Base-by-base conservation (phyloP, 164 flowering plant species). In the Annona squamosa region DNA sequence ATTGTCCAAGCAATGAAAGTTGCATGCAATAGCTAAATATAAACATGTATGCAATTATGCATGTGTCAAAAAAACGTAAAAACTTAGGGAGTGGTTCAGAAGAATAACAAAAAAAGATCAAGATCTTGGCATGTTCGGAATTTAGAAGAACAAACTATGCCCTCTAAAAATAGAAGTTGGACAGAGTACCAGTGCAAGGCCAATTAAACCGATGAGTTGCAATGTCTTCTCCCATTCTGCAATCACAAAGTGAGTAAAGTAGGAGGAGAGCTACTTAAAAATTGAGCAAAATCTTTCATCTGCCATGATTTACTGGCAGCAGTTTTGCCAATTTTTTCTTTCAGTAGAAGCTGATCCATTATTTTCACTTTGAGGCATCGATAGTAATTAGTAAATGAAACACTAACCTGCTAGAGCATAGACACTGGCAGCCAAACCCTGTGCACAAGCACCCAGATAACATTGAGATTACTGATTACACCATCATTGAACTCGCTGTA, bases 171-270 rank as follows among this genome's bases (percentile, higher is more conserved):
- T 64, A 43, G 46, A 37, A 66, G 43, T 42, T 42, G 2, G 68
- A 66, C 17, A 66, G 5, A 48, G 43, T 86, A 94, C 98, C 97
- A 84, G 93, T 63, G 84, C 88, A 71, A 94, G 79, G 71, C 97
- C 98, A 79, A 90, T 7, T 74, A 92, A 66, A 61, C 85, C 98
- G 70, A 94, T 82, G 66, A 85, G 63, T 75, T 94, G 97, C 68
- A 94, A 83, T 57, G 98, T 81, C 75, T 65, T 91, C 85, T 94
- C 97, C 97, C 97, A 94, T 74, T 94, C 98, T 94, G 93, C 76
- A 79, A 57, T 46, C 66, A 67, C 62, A 56, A 6, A 6, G 42
- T 7, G 7, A 65, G 43, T 64, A 37, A 65, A 16, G 46, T 45
- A 46, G 46, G 6, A 68, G 70, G 42, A 46, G n/a, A 68, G 4